Evolutionary conservation across 441 rosid species (phyloP), one percentile per base, ranked within the genome.

Genomic region (Erodium moschatum): DNA sequence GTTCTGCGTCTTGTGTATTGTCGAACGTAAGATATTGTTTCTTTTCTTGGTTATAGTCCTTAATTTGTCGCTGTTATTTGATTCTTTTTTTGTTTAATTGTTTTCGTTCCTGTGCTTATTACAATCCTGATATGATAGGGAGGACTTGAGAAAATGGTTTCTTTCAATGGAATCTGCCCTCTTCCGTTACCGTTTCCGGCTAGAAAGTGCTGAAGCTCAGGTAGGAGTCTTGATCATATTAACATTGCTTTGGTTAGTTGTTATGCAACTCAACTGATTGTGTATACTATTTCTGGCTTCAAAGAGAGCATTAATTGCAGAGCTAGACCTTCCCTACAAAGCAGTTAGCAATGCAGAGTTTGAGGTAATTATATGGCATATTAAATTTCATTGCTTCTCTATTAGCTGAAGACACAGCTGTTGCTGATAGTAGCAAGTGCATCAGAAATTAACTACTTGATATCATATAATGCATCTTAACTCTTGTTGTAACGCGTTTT

Each of bases 131-230:
- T 48, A 95, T 12, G 27, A 20, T 54, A 95, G 99, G 66, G 97
- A 92, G 85, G 99, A 95, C 9, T 72, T 95, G 64, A 85, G 97
- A 79, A 95, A 89, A 78, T 90, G 95, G 97, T 90, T 95, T 82
- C 93, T 95, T 67, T 84, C 91, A 27, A 87, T 81, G 89, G 97
- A 95, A 82, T 86, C 91, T 54, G 70, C 87, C 5, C 89, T 95
- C 29, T 95, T 92, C 69, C 89, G 93, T 2, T 73, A 85, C 71
- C 78, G 92, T 2, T 95, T 90, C 75, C 72, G 69, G 65, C 13
- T 0, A 40, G 3, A 70, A 75, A 44, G 44, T 27, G 21, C 75
- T 13, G 91, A 92, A 73, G 84, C 80, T 70, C 89, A 84, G 95
- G 99, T 89, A 70, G 66, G 66, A 50, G 11, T 8, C n/a, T 11